A percentile compares a stretch with the other conserved stretches of the same genome.
phyloP scores from a whole-genome alignment of 2,329 filamentous ascomycete species.

The Magnaporthiopsis rhizophila region DNA sequence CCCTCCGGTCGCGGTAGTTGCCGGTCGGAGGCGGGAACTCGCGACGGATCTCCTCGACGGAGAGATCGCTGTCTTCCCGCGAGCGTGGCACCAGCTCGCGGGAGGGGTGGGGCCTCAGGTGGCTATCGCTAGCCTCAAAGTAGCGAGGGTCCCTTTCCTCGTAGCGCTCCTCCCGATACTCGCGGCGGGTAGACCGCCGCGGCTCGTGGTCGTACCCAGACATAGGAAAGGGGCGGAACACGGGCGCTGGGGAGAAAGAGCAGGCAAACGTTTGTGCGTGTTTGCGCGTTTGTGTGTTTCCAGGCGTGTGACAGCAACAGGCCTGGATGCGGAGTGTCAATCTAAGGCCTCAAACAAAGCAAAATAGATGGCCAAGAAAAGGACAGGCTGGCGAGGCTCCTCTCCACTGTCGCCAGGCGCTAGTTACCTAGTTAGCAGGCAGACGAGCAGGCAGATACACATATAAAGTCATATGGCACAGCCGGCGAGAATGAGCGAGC shows the following conservation, averaged over 20 bases:
- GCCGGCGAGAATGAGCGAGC: not conserved
- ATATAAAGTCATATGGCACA: not conserved
- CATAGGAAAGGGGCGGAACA: slow-evolving; percentile 20
- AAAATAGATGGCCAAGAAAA: not conserved
- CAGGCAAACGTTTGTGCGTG: not conserved
- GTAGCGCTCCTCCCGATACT: slow-evolving; percentile 46
- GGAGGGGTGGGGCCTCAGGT: slow-evolving; percentile 34
- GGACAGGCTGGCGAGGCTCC: not conserved
- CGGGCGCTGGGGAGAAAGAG: not conserved
- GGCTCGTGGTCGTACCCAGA: slow-evolving; percentile 48
- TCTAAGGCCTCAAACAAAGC: not conserved
- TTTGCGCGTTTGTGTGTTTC: not conserved
- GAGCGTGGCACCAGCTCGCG: slow-evolving; percentile 48
- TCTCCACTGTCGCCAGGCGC: not conserved
- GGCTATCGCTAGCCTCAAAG: slow-evolving; percentile 42
- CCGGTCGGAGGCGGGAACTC: slow-evolving; percentile 69
- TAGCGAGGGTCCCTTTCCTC: slow-evolving; percentile 45
- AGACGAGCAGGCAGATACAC: not conserved
- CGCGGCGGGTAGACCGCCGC: slow-evolving; percentile 29
- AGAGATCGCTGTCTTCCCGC: slow-evolving; percentile 66
- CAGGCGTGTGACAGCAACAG: not conserved
- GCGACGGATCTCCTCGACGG: slow-evolving; percentile 73
- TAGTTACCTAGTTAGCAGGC: not conserved
- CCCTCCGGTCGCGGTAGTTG: slow-evolving; percentile 42
- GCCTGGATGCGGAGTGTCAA: not conserved